phyloP scores from a whole-genome alignment of 371 early-diverging fungal genomes.

The Mortierella sp. region DNA sequence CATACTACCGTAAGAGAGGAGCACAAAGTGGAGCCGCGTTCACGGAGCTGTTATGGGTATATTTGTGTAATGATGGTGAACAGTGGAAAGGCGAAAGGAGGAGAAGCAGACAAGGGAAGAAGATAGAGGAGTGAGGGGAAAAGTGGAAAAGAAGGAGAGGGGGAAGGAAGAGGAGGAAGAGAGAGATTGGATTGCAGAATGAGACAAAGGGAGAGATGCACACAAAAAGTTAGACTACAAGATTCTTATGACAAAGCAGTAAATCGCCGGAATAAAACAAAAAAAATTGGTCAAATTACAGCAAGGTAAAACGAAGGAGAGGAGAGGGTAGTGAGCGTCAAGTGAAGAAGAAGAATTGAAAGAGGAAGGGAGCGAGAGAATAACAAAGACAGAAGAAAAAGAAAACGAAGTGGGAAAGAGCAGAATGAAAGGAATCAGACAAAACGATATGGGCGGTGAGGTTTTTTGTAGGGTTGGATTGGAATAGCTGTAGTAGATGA shows the following conservation, averaged over 20 bases:
- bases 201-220: background rate
- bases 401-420: background rate
- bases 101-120: background rate
- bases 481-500: background rate
- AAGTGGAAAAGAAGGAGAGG: background rate
- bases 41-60: background rate
- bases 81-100: background rate
- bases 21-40: background rate
- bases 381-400: background rate
- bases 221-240: background rate
- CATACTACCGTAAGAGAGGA: background rate
- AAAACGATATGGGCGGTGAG: background rate
- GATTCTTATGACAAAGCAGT: background rate
- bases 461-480: slow-evolving; percentile 2
- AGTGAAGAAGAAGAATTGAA: background rate
- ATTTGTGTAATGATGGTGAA: background rate
- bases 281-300: background rate
- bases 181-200: background rate
- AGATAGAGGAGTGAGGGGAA: background rate
- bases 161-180: background rate
- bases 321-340: background rate
- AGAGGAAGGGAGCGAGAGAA: background rate
- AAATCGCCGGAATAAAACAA: background rate
- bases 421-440: background rate
- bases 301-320: background rate